A percentile compares a stretch with the other conserved stretches of the same genome.
Evolutionary conservation across 2,329 filamentous ascomycete species (phyloP).

Genomic region (Alternaria sp.): DNA sequence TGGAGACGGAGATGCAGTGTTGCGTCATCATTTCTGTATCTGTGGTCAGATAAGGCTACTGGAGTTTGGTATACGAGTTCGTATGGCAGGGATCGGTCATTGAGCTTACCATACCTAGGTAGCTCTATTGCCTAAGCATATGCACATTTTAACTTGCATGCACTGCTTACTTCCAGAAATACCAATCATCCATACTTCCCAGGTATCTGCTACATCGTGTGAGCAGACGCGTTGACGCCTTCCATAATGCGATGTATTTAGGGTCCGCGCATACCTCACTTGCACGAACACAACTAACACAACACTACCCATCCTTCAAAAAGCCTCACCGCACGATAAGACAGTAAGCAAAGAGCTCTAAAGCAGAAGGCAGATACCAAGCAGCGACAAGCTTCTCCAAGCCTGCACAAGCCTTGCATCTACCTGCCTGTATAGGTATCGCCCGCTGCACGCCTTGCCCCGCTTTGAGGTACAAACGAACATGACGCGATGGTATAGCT

Average conservation of each 20-base stretch:
- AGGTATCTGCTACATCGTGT: not conserved
- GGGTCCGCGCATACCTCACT: not conserved
- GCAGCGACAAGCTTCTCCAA: conserved; percentile 27
- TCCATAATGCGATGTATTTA: not conserved
- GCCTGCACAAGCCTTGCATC: conserved; percentile 22
- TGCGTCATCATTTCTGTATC: not conserved
- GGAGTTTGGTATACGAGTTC: not conserved
- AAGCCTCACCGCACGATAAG: not conserved
- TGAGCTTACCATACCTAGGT: not conserved
- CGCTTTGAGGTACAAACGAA: conserved; percentile 7
- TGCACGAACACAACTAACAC: not conserved
- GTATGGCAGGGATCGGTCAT: not conserved
- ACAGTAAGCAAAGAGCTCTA: not conserved
- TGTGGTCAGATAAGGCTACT: not conserved
- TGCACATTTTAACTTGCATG: not conserved
- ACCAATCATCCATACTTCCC: not conserved
- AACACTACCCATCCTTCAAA: not conserved
- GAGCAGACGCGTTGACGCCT: not conserved
- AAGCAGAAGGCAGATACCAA: conserved; percentile 13
- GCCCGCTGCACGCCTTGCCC: conserved; percentile 15
- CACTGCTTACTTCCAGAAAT: not conserved
- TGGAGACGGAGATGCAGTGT: not conserved
- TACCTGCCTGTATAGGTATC: conserved; percentile 24
- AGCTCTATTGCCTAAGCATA: not conserved
- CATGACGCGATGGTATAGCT: conserved; percentile 14